Percentiles rank a stretch among this genome's conserved stretches.
These are phyloP conservation scores for Moesziomyces sp. DNA, from an alignment of 1,284 basidiomycete species.

Conservation along the genomic window DNA sequence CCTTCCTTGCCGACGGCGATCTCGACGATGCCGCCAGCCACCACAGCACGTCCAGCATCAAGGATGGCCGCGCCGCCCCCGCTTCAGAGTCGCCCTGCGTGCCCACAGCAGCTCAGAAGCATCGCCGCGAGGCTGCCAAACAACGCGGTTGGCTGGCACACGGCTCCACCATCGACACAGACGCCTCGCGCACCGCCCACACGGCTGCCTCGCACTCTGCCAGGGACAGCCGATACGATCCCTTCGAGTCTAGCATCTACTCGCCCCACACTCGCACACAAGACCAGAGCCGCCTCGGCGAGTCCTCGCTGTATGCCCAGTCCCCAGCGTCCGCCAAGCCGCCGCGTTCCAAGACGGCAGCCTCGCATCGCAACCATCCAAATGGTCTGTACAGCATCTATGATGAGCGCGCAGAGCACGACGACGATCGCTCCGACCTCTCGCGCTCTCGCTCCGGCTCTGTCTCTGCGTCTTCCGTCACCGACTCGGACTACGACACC, in stretches of 20 bases:
- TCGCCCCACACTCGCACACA: constrained; percentile 5
- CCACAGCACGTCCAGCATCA: constrained; percentile 34
- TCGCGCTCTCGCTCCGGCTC: constrained; percentile 40
- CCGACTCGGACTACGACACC: constrained; percentile 42
- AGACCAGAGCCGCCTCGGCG: constrained; percentile 14
- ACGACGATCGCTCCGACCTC: constrained; percentile 31
- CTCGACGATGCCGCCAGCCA: constrained; percentile 38
- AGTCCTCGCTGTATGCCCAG: constrained; percentile 30
- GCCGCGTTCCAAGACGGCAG: constrained; percentile 8
- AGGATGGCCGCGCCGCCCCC: constrained; percentile 10
- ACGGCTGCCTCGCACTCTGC: background rate
- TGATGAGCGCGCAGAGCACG: constrained; percentile 29
- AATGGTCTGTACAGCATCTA: constrained; percentile 41
- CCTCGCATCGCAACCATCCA: constrained; percentile 8
- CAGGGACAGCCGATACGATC: constrained; percentile 7
- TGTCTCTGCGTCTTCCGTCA: constrained; percentile 46
- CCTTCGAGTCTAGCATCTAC: constrained; percentile 23
- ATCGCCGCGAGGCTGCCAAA: constrained; percentile 19
- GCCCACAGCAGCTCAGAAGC: constrained; percentile 15
- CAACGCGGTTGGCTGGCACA: constrained; percentile 51
- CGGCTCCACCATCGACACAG: constrained; percentile 36
- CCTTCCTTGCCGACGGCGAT: constrained; percentile 52
- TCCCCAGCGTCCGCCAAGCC: constrained; percentile 15
- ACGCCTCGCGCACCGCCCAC: background rate
- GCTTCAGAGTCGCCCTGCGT: constrained; percentile 5